These are phyloP conservation scores for Beauveria sp. DNA, from an alignment of 2,329 filamentous ascomycete species.

Conservation along the genomic window DNA sequence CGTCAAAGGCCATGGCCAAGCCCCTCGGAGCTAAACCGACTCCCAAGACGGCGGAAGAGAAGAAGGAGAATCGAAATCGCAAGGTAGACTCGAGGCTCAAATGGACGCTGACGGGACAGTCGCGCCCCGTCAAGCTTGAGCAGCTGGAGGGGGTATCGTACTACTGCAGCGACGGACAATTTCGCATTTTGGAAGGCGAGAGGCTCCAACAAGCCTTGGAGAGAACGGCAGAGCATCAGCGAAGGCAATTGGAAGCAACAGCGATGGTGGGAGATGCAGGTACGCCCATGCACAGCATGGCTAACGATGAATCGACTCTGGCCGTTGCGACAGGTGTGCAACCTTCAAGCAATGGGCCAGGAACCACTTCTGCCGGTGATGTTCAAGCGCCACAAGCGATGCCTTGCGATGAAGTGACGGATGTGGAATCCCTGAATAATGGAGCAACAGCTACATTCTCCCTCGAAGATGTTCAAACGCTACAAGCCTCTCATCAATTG, in stretches of 20 bases:
- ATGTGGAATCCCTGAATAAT: no score
- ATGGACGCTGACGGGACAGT: conserved; percentile 2
- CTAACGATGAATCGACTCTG: background rate
- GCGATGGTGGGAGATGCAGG: background rate
- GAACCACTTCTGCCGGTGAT: no score
- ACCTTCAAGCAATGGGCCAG: background rate
- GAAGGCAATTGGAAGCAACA: background rate
- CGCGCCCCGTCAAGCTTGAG: background rate
- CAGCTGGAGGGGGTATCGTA: background rate
- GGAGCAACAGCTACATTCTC: background rate
- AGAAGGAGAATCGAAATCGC: conserved; percentile 1
- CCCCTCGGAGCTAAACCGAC: background rate
- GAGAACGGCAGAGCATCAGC: background rate
- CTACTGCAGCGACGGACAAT: conserved; percentile 4
- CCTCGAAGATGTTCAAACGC: background rate
- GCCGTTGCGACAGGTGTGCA: background rate
- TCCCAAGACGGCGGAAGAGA: conserved; percentile 5
- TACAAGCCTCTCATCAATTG: background rate
- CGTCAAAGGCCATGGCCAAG: background rate
- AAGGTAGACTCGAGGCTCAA: background rate
- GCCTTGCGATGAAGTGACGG: no score
- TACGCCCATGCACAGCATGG: background rate
- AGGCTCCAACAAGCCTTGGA: conserved; percentile 1
- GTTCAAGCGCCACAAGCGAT: no score
- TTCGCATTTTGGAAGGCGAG: background rate